Evolutionary conservation across 441 rosid species (phyloP), one percentile per base, ranked within the genome.

Genomic region (Populus tomentosa): DNA sequence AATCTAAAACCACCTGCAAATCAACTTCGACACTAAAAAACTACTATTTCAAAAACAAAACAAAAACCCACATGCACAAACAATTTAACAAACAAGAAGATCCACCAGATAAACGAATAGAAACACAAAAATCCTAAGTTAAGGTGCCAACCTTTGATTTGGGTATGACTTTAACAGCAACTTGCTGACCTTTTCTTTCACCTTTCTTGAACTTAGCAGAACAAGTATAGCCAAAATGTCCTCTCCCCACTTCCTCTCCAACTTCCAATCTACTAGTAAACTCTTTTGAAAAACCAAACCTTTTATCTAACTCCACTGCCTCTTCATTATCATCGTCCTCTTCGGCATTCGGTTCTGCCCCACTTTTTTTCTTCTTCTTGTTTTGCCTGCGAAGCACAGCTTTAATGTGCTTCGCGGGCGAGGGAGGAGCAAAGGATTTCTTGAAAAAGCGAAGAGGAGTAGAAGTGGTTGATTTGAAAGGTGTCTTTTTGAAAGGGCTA

Each of bases 221-320:
- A 77, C 99, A 94, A 78, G 99, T 95, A 71, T 92, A 94, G 76
- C 99, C 99, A 83, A 94, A 95, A 89, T 95, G 99, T 32, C 99
- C 99, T 84, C 99, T 77, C 69, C 99, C 98, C 66, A 94, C 95
- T 77, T 94, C 99, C 46, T 89, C 92, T 42, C 93, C 97, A 6
- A 94, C 75, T 68, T 94, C 99, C 69, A 95, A 77, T 77, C 80
- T 86, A 75, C 89, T 92, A 46, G 80, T 86, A 69, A 95, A 75
- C 83, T 94, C 98, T 77, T 87, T 91, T 0, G 99, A 92, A 68
- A 92, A 95, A 64, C 98, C 98, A 70, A 95, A 95, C 80, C 96
- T 85, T 85, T 93, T 95, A 75, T 95, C 99, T 77, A 95, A 74
- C 77, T 89, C 92, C 61, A 81, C 87, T 35, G 67, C 86, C 35